These are phyloP conservation scores for Podila epicladia DNA, from an alignment of 192 early-diverging fungal genomes.

Conservation along the genomic window DNA sequence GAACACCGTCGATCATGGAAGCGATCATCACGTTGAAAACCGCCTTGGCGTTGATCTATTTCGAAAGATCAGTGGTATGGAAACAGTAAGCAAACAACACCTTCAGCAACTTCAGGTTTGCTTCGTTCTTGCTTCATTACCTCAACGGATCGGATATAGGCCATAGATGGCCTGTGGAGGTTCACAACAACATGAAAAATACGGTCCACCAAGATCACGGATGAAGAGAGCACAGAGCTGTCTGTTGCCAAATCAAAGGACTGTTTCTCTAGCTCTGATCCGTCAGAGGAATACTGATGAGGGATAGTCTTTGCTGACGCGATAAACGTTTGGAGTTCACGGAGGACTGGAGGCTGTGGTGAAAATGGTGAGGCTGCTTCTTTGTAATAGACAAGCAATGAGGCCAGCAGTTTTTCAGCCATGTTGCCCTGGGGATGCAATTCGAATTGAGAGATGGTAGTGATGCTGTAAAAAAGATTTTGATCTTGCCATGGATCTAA, in stretches of 20 bases:
- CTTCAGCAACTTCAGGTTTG: not conserved
- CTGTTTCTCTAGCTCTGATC: not conserved
- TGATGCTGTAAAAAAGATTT: not conserved
- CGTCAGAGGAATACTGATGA: not conserved
- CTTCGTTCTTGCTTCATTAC: not conserved
- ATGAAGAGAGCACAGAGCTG: too few relatives aligned
- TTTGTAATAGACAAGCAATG: conserved; percentile 28
- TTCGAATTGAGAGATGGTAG: not conserved
- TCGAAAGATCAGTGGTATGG: not conserved
- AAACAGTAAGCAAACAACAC: too few relatives aligned
- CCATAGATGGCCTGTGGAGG: not conserved
- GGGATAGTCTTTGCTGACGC: not conserved
- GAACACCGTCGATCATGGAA: conserved; percentile 14
- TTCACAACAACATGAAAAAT: conserved; percentile 24
- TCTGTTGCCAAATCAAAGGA: not conserved
- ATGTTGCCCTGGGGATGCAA: not conserved
- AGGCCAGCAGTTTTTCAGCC: conserved; percentile 20
- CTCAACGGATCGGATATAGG: conserved; percentile 24
- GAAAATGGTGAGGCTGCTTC: not conserved
- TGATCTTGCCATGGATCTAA: not conserved
- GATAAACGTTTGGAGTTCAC: not conserved
- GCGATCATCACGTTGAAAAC: conserved; percentile 39
- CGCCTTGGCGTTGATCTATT: conserved; percentile 23
- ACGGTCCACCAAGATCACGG: not conserved
- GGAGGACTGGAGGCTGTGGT: not conserved